phyloP scores from a whole-genome alignment of 805 yeast genomes.

The Candida odintsovae region DNA sequence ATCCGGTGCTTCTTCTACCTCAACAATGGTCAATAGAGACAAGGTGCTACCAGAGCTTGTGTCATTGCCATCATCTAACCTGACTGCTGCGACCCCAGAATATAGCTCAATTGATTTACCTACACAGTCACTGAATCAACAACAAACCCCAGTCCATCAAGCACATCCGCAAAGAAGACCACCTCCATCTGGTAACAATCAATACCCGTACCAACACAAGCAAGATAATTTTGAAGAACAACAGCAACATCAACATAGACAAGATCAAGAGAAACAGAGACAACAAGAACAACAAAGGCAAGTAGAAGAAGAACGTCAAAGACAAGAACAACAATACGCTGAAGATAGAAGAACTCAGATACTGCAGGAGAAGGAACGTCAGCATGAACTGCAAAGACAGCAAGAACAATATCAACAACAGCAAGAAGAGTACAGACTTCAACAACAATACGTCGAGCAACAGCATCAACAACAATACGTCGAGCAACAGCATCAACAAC shows the following conservation, averaged over 20 bases:
- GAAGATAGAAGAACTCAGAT: conserved; percentile 11
- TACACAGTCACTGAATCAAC: conserved; percentile 12
- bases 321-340: conserved; percentile 12
- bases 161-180: conserved; percentile 22
- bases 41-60: background rate
- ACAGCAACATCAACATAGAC: conserved; percentile 5
- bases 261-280: conserved; percentile 1
- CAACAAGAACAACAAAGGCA: conserved; percentile 13
- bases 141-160: conserved; percentile 10
- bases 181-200: conserved; percentile 12
- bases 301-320: conserved; percentile 10
- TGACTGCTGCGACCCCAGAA: background rate
- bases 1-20: conserved; percentile 7
- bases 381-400: conserved; percentile 6
- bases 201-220: background rate
- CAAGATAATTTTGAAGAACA: conserved; percentile 4
- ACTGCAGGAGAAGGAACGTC: conserved; percentile 1
- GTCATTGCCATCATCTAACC: conserved; percentile 1
- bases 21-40: conserved; percentile 4
- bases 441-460: conserved; percentile 9
- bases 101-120: conserved; percentile 7
- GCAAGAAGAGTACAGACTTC: conserved; percentile 16
- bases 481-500: conserved; percentile 16
- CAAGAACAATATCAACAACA: conserved; percentile 9
- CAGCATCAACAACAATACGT: conserved; percentile 18